Evolutionary conservation across 2,329 filamentous ascomycete genomes (phyloP), one percentile per base, ranked within the genome.

Genomic region (Coniochaeta sp.): DNA sequence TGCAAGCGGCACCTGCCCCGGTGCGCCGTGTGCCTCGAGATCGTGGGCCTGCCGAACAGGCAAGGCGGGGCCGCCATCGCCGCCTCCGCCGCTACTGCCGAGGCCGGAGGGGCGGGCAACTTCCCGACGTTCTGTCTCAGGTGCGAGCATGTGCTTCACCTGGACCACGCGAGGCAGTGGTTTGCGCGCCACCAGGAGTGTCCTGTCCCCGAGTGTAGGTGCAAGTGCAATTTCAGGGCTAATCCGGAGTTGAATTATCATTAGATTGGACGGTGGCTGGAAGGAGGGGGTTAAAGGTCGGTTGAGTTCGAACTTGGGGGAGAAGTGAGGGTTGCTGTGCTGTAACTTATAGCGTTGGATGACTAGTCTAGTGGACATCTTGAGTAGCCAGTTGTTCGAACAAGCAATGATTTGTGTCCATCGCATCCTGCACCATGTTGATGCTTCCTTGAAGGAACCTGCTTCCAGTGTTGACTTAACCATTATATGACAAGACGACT

Each of bases 81-180:
- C n/a, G n/a, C n/a, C n/a, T n/a, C n/a, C 9, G 19, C 9, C 44
- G 38, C 36, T 33, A 14, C 16, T 19, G 26, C n/a, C 26, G 19
- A 7, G 12, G 56, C 2, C 3, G 38, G 34, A 28, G 38, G 40
- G 44, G 52, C 80, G 54, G 83, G 82, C 2, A 77, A 80, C 54
- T 89, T 89, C 67, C 84, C 85, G n/a, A 88, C 84, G 0, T 89
- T 89, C 67, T 89, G 87, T 63, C 76, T 89, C 50, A 80, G 81
- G 65, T 89, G 87, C 69, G 85, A 88, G 67, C 87, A 89, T 67
- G 85, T 87, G 11, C 73, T 86, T 67, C 87, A 89, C 66, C 76
- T 88, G 61, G 86, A 89, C 65, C 87, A 89, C 68, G 85, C 86
- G 6, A 74, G 84, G 65, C 79, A 83, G 71, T 89, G 87, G 87